Evolutionary conservation across 805 yeast genomes (phyloP).

Genomic region (Wickerhamiella siamensis): DNA sequence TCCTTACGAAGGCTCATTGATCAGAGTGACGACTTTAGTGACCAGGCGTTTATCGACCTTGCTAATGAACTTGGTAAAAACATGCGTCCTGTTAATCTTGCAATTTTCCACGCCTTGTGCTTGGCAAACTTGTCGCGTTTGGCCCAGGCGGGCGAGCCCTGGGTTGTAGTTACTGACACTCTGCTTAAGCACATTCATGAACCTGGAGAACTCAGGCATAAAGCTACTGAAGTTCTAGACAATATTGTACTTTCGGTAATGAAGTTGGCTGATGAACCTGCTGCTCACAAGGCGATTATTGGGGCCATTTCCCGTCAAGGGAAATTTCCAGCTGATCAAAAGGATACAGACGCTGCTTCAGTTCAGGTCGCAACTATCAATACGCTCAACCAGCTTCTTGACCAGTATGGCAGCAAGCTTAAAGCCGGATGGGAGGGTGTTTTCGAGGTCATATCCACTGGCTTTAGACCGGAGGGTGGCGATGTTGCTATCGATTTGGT

Average conservation of each 20-base stretch:
- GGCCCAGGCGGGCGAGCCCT: constrained; percentile 23
- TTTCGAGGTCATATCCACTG: constrained; percentile 35
- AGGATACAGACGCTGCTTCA: constrained; percentile 43
- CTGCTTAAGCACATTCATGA: constrained; percentile 30
- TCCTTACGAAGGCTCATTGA: constrained; percentile 50
- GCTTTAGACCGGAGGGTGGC: constrained; percentile 15
- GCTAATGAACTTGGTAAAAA: constrained; percentile 28
- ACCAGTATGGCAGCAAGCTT: constrained; percentile 54
- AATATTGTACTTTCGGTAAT: constrained; percentile 27
- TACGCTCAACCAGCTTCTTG: constrained; percentile 58
- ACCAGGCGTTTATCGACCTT: constrained; percentile 35
- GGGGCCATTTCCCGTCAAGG: constrained; percentile 1
- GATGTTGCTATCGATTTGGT: constrained; percentile 25
- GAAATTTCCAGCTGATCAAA: constrained; percentile 16
- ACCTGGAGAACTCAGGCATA: constrained; percentile 22
- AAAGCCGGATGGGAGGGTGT: constrained; percentile 61
- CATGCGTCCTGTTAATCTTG: constrained; percentile 8
- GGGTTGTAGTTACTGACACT: constrained; percentile 36
- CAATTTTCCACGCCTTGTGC: constrained; percentile 38
- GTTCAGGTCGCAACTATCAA: constrained; percentile 47
- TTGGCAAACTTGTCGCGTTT: constrained; percentile 40
- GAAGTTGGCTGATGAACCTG: constrained; percentile 18
- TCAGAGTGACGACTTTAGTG: constrained; percentile 42
- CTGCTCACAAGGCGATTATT: not conserved
- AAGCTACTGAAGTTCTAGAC: constrained; percentile 39